Evolutionary conservation across 192 early-diverging fungal species (phyloP), one percentile per base, ranked within the genome.

Genomic region (Backusella tuberculispora): DNA sequence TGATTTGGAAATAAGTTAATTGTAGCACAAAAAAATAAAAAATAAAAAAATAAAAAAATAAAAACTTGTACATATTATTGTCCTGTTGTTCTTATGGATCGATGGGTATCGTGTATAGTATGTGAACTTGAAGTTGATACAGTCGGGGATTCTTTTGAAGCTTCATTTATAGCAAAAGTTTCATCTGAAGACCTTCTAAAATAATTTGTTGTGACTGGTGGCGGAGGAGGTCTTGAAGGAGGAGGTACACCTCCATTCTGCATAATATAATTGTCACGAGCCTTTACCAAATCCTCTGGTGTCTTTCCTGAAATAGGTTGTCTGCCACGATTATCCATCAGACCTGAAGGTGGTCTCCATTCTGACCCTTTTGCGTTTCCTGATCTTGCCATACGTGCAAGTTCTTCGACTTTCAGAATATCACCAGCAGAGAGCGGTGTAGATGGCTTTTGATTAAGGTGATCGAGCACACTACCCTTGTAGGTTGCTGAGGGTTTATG

Each of bases 341-440:
- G 26, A 15, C 76, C 76, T 34, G 76, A 78, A 41, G 76, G 76
- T 13, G 76, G 76, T 40, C 76, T 72, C 71, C 71, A 78, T 26
- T 60, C 53, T 12, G 53, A 26, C 12, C 53, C 53, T 13, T 66
- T 71, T 13, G 71, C 43, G 13, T 71, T 66, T 34, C 72, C 63
- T 17, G 74, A 37, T 44, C 79, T 63, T 21, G 74, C 69, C 69
- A 73, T 73, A 12, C 79, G 71, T 13, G 71, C 75, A 34, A 81
- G 40, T n/a, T 81, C 79, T 47, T 81, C 79, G 21, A 81, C 42
- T 53, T 81, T 81, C 4, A 81, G 47, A 7, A 81, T 81, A 64
- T 81, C 79, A 1, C 66, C 73, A 19, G 79, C 65, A 7, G 79
- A 71, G 43, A 81, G 66, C 1, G 79, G 75, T 19, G 79, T 76